Evolutionary conservation across 495 filamentous ascomycete species (phyloP).

Genomic region (Bacidia gigantensis): DNA sequence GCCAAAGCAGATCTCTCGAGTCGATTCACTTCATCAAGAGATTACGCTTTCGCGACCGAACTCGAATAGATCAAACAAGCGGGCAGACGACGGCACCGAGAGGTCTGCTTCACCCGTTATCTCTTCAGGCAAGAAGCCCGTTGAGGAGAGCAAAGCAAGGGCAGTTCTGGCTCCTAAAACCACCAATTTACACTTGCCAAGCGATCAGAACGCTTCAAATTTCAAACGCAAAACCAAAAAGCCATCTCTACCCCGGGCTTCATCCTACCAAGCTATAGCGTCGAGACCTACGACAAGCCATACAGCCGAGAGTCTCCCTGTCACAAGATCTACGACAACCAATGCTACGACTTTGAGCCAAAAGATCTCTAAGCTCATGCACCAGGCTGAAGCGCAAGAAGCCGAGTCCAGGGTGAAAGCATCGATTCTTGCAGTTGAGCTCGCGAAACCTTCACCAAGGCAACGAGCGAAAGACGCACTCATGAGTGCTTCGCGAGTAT

Average conservation of each 20-base stretch:
- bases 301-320: constrained; percentile 2
- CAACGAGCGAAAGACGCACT: constrained; percentile 14
- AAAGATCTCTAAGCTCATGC: constrained; percentile 13
- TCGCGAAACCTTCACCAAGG: constrained; percentile 14
- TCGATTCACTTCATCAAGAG: background rate
- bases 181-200: constrained; percentile 5
- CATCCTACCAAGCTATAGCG: background rate
- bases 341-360: constrained; percentile 4
- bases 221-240: constrained; percentile 4
- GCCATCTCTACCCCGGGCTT: background rate
- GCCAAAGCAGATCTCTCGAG: constrained; percentile 2
- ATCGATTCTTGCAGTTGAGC: constrained; percentile 5
- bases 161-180: constrained; percentile 8
- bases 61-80: constrained; percentile 5
- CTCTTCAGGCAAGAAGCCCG: background rate
- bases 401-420: constrained; percentile 9
- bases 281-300: constrained; percentile 8
- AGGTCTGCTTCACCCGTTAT: constrained; percentile 11
- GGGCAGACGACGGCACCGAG: background rate
- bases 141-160: constrained; percentile 2
- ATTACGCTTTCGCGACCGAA: constrained; percentile 6
- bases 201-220: constrained; percentile 5
- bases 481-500: constrained; percentile 12
- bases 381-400: constrained; percentile 14
- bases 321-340: background rate